Evolutionary conservation across 1,284 basidiomycete genomes (phyloP).

Genomic region (Stereum hirsutum): DNA sequence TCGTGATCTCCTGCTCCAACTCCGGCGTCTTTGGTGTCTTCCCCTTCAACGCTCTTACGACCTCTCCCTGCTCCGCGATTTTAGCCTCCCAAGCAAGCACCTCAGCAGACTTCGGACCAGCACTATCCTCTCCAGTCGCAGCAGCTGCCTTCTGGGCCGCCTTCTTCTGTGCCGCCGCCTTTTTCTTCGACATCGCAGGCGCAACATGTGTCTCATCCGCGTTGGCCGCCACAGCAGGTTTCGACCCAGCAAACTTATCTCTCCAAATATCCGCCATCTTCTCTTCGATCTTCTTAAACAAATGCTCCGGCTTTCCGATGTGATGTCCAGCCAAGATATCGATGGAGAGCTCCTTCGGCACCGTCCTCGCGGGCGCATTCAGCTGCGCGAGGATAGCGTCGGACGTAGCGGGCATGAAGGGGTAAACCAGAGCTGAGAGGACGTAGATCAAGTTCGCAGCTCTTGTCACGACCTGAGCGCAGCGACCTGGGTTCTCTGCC

Average conservation of each 20-base stretch:
- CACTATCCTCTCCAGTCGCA: slow-evolving; percentile 30
- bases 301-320: slow-evolving; percentile 80
- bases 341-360: slow-evolving; percentile 59
- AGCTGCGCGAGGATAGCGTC: slow-evolving; percentile 81
- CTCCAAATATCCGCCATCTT: slow-evolving; percentile 84
- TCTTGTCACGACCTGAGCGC: slow-evolving; percentile 85
- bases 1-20: slow-evolving; percentile 34
- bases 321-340: slow-evolving; percentile 86
- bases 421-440: slow-evolving; percentile 80
- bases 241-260: slow-evolving; percentile 54
- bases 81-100: slow-evolving; percentile 57
- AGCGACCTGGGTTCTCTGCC: slow-evolving; percentile 72
- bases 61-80: slow-evolving; percentile 66
- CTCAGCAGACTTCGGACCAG: slow-evolving; percentile 58
- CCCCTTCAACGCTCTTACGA: slow-evolving; percentile 61
- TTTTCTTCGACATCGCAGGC: slow-evolving; percentile 42
- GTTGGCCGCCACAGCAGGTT: slow-evolving; percentile 21
- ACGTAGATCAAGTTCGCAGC: slow-evolving; percentile 93
- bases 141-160: slow-evolving; percentile 17
- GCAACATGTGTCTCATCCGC: slow-evolving; percentile 31
- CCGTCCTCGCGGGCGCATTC: slow-evolving; percentile 79
- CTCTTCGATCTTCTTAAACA: slow-evolving; percentile 94
- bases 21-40: slow-evolving; percentile 56
- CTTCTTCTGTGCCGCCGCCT: slow-evolving; percentile 30
- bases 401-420: slow-evolving; percentile 94